Conservation (phyloP, 2,329 filamentous ascomycete genomes). For the Alternaria incomplexa region DNA sequence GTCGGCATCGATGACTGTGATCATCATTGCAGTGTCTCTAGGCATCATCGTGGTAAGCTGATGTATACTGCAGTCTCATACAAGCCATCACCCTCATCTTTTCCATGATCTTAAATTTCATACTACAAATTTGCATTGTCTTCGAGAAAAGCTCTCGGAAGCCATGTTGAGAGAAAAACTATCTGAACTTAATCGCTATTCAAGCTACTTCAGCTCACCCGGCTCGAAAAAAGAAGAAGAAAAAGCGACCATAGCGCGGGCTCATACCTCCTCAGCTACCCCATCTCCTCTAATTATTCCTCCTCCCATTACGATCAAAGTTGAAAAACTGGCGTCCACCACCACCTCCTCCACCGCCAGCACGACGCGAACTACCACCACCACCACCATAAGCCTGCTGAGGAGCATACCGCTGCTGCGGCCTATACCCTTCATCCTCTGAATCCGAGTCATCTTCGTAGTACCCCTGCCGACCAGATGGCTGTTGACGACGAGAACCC, state of each 20-base stretch:
- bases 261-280: neutral
- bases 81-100: neutral
- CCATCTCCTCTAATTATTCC: neutral
- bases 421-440: neutral
- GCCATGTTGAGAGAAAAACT: neutral
- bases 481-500: neutral
- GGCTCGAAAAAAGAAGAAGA: neutral
- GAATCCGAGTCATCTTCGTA: neutral
- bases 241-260: neutral
- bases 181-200: no score
- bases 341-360: neutral
- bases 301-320: neutral
- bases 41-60: neutral
- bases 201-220: neutral
- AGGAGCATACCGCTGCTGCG: neutral
- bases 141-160: neutral
- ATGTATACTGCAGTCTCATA: neutral
- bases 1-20: neutral
- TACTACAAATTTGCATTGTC: neutral
- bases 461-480: neutral
- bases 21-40: neutral
- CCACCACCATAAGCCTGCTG: neutral
- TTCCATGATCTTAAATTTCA: fast-evolving
- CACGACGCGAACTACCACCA: neutral
- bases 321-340: neutral